A percentile compares a stretch with the other conserved stretches of the same genome.
These are phyloP conservation scores for Zygosaccharomyces pseudorouxii DNA, from an alignment of 805 yeast species.

Conservation along the genomic window DNA sequence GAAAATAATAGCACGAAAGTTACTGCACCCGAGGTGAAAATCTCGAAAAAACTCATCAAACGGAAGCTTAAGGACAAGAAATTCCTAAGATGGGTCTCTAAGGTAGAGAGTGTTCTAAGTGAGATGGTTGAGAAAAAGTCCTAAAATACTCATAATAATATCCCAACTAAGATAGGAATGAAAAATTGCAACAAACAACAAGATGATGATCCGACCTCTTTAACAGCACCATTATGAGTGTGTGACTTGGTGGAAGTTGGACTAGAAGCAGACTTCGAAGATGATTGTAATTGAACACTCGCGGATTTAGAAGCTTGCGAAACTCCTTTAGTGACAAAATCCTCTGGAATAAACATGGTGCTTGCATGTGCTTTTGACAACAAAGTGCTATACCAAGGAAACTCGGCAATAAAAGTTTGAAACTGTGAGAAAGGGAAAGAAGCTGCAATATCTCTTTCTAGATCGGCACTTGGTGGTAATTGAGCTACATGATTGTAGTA, in stretches of 20 bases:
- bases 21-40: conserved; percentile 8
- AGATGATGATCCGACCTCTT: neutral
- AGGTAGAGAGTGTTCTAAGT: conserved; percentile 9
- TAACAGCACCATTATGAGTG: neutral
- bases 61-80: conserved; percentile 23
- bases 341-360: conserved; percentile 26
- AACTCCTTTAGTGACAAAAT: conserved; percentile 16
- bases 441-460: conserved; percentile 27
- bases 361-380: conserved; percentile 19
- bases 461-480: conserved; percentile 23
- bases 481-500: conserved; percentile 33
- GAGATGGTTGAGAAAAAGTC: conserved; percentile 5
- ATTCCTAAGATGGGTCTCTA: conserved; percentile 31
- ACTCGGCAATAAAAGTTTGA: conserved; percentile 34
- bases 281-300: neutral
- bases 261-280: neutral
- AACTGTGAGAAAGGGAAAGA: conserved; percentile 38
- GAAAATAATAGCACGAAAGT: neutral
- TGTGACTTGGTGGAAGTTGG: neutral
- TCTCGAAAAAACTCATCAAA: conserved; percentile 20
- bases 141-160: neutral
- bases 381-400: conserved; percentile 32
- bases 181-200: no score
- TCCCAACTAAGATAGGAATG: neutral
- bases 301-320: neutral